These are phyloP conservation scores for Dendrocalamus sinicus DNA, from an alignment of 176 grass and related monocot species.

Conservation along the genomic window DNA sequence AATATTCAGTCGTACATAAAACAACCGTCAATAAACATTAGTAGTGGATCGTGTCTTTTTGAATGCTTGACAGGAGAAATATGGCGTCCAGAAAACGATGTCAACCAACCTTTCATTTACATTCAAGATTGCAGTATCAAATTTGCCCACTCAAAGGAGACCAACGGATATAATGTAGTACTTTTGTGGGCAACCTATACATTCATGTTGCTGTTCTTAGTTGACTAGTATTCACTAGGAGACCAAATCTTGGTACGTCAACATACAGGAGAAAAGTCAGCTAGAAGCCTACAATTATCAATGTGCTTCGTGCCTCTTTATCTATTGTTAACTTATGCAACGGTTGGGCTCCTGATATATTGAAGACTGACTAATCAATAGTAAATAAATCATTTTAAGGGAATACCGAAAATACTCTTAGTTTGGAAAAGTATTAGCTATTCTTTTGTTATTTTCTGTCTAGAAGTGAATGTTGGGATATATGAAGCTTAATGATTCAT, in stretches of 20 bases:
- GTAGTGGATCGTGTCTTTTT: conserved; percentile 7
- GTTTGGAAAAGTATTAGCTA: not conserved
- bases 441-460: not conserved
- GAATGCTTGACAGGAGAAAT: conserved; percentile 23
- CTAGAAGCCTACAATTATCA: conserved; percentile 14
- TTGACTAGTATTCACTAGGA: conserved; percentile 41
- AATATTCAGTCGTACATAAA: conserved; percentile 32
- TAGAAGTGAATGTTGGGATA: not conserved
- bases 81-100: conserved; percentile 21
- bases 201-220: conserved; percentile 10
- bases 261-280: conserved; percentile 28
- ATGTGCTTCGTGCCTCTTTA: not conserved
- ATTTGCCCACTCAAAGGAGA: conserved; percentile 34
- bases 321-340: not conserved
- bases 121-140: conserved; percentile 31
- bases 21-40: conserved; percentile 4
- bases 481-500: not conserved
- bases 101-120: conserved; percentile 13
- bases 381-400: not conserved
- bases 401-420: not conserved
- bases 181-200: conserved; percentile 16
- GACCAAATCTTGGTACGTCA: conserved; percentile 30
- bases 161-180: conserved; percentile 19
- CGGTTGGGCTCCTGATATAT: not conserved
- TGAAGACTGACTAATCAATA: not conserved